Percentiles rank a stretch among this genome's conserved stretches.
Conservation (phyloP, 164 flowering plant species). For the Berberis vulgaris region DNA sequence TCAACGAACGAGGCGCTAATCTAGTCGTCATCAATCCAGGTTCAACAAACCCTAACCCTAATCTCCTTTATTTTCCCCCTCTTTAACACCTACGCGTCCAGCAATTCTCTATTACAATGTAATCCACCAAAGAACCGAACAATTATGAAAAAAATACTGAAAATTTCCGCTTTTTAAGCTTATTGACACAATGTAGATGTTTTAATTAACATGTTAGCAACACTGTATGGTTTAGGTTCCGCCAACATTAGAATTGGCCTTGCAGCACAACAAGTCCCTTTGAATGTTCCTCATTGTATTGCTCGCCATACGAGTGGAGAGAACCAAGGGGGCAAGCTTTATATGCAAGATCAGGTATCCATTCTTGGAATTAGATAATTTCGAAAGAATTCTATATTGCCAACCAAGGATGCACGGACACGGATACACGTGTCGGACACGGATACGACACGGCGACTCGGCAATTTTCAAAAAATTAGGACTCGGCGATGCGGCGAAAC, state of each 20-base stretch:
- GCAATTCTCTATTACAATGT: background rate
- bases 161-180: background rate
- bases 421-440: no score
- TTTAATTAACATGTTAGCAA: background rate
- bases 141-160: background rate
- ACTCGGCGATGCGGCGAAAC: no score
- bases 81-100: background rate
- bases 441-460: no score
- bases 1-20: conserved; percentile 81
- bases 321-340: conserved; percentile 28
- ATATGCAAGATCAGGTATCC: conserved; percentile 73
- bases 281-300: conserved; percentile 82
- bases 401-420: no score
- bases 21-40: conserved; percentile 93
- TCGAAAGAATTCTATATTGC: background rate
- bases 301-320: conserved; percentile 44
- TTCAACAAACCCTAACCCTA: conserved; percentile 15
- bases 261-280: conserved; percentile 72
- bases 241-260: conserved; percentile 80
- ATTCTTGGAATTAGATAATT: background rate
- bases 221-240: conserved; percentile 47
- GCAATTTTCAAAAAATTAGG: no score
- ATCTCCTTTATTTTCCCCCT: background rate
- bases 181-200: background rate
- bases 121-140: background rate